Evolutionary conservation across 352 stramenopile species (phyloP).

Genomic region (Phytophthora quininea): DNA sequence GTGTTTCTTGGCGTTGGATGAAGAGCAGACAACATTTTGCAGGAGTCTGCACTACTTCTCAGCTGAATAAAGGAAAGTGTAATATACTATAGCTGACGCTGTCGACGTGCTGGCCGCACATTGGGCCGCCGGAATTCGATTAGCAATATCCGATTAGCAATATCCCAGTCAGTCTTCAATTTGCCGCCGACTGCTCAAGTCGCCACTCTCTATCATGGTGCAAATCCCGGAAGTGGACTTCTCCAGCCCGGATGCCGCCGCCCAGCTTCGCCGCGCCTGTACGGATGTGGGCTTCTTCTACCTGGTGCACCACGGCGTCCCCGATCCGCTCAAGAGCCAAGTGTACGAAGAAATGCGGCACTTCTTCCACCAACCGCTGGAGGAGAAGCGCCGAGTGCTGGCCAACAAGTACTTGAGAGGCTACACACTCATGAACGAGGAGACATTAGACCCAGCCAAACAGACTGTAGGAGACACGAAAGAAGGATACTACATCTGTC

Average conservation of each 20-base stretch:
- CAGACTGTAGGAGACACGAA: slow-evolving; percentile 76
- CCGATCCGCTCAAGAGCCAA: slow-evolving; percentile 32
- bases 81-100: too few species aligned
- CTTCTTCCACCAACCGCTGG: slow-evolving; percentile 60
- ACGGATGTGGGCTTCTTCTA: slow-evolving; percentile 79
- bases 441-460: slow-evolving; percentile 65
- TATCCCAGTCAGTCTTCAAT: slow-evolving; percentile 13
- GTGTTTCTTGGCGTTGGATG: slow-evolving; percentile 51
- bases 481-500: slow-evolving; percentile 82
- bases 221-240: slow-evolving; percentile 68
- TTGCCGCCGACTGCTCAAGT: slow-evolving; percentile 11
- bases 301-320: slow-evolving; percentile 57
- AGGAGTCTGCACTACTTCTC: slow-evolving; percentile 37
- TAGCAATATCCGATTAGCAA: too few species aligned
- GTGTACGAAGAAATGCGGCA: slow-evolving; percentile 66
- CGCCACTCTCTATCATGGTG: slow-evolving; percentile 17
- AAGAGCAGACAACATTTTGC: slow-evolving; percentile 45
- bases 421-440: slow-evolving; percentile 76
- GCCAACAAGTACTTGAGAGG: slow-evolving; percentile 76
- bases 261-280: slow-evolving; percentile 58
- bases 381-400: slow-evolving; percentile 64
- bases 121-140: too few species aligned
- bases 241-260: slow-evolving; percentile 40
- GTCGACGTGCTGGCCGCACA: too few species aligned
- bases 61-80: slow-evolving; percentile 39